Conservation (phyloP, 352 stramenopile genomes). For the Globisporangium abappressorium region DNA sequence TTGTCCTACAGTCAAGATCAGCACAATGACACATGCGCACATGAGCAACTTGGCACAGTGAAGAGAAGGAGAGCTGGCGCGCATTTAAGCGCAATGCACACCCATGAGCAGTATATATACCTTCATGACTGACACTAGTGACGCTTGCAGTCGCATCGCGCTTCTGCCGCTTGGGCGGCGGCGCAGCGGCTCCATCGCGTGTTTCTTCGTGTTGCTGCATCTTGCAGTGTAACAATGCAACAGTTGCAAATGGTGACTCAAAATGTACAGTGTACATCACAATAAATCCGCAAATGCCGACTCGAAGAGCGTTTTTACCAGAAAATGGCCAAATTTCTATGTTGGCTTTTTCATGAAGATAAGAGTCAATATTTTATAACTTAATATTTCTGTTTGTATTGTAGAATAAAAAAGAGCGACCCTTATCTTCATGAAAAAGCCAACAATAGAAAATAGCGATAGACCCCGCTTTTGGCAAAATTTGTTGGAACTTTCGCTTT, state of each 20-base stretch:
- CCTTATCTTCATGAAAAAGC: too few relatives aligned
- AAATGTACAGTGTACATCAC: background rate
- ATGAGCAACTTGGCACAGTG: background rate
- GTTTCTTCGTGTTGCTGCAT: background rate
- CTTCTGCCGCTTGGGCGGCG: conserved; percentile 7
- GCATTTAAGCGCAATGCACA: background rate
- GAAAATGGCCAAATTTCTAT: too few relatives aligned
- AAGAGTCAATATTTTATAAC: too few relatives aligned
- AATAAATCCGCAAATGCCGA: background rate
- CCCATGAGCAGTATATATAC: background rate
- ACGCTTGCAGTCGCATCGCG: background rate
- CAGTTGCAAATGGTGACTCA: background rate
- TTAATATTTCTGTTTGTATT: too few relatives aligned
- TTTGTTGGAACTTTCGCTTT: too few relatives aligned
- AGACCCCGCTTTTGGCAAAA: too few relatives aligned
- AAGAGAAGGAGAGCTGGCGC: background rate
- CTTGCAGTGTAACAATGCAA: background rate
- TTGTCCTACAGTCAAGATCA: background rate
- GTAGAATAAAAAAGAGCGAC: too few relatives aligned
- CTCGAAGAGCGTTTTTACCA: too few relatives aligned
- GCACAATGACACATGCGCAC: background rate
- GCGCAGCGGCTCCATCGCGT: background rate
- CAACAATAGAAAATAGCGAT: too few relatives aligned
- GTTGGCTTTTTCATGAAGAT: too few relatives aligned
- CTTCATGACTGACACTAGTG: background rate